phyloP scores from a whole-genome alignment of 371 early-diverging fungal species.

The Zychaea mexicana region DNA sequence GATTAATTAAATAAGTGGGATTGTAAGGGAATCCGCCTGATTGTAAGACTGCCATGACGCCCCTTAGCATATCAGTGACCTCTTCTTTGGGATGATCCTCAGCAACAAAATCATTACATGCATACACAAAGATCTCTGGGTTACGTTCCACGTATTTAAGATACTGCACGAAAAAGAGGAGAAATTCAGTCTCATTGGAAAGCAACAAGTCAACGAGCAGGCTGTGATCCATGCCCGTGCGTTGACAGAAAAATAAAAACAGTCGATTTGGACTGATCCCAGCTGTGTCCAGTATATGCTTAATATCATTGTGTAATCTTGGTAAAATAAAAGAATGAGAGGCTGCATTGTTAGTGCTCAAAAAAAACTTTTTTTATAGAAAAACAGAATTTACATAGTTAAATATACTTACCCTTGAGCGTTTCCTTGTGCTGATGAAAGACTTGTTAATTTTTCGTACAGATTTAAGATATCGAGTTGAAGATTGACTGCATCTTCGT shows the following conservation, averaged over 20 bases:
- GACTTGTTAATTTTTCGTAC: not conserved
- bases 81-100: slow-evolving; percentile 3
- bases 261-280: slow-evolving; percentile 15
- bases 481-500: slow-evolving; percentile 18
- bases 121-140: not conserved
- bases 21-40: slow-evolving; percentile 23
- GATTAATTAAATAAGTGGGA: slow-evolving; percentile 13
- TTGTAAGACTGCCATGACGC: slow-evolving; percentile 3
- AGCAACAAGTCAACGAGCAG: slow-evolving; percentile 23
- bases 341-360: no score
- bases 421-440: no score
- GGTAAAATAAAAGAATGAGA: not conserved
- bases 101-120: not conserved
- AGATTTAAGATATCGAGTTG: slow-evolving; percentile 16
- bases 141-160: slow-evolving; percentile 16
- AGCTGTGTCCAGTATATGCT: not conserved
- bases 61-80: not conserved
- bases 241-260: slow-evolving; percentile 17
- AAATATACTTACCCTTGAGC: no score
- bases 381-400: not conserved
- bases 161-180: slow-evolving; percentile 15
- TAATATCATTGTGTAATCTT: not conserved
- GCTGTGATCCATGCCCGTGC: slow-evolving; percentile 18
- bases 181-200: slow-evolving; percentile 21
- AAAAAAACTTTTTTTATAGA: not conserved